Evolutionary conservation across 305 asterid species (phyloP).

Genomic region (Vinca major): DNA sequence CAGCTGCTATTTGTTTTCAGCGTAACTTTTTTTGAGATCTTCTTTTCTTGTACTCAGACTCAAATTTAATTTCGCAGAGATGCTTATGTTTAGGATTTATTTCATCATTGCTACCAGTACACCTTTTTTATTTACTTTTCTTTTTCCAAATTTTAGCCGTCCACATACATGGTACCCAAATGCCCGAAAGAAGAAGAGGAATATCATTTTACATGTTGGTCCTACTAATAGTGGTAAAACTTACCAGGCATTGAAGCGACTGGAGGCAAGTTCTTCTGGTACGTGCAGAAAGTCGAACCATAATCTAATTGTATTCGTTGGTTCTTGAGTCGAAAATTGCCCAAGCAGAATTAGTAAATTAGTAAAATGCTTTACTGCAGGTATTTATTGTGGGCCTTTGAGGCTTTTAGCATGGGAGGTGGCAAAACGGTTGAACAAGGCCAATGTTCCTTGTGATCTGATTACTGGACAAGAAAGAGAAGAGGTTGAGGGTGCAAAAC

Average conservation of each 20-base stretch:
- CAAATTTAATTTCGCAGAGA: slow-evolving; percentile 1
- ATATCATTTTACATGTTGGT: slow-evolving; percentile 75
- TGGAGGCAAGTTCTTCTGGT: slow-evolving; percentile 80
- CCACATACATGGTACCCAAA: slow-evolving; percentile 90
- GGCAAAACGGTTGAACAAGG: slow-evolving; percentile 77
- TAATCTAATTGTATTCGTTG: slow-evolving; percentile 9
- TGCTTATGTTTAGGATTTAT: slow-evolving; percentile 5
- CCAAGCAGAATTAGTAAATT: slow-evolving; percentile 6
- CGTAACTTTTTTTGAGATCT: background rate
- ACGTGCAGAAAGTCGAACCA: slow-evolving; percentile 4
- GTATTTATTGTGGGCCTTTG: slow-evolving; percentile 94
- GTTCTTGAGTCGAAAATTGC: background rate
- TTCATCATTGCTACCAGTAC: background rate
- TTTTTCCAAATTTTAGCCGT: slow-evolving; percentile 34
- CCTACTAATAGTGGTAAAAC: slow-evolving; percentile 99
- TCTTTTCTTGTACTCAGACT: slow-evolving; percentile 7
- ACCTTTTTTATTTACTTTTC: slow-evolving; percentile 3
- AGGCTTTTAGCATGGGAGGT: slow-evolving; percentile 98
- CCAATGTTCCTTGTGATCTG: slow-evolving; percentile 82
- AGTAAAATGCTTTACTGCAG: slow-evolving; percentile 27
- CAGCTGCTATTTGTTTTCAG: background rate
- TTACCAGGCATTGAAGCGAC: slow-evolving; percentile 63
- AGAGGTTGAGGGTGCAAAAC: slow-evolving; percentile 77
- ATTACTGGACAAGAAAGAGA: slow-evolving; percentile 95
- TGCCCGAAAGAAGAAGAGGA: slow-evolving; percentile 67